Base-by-base conservation (phyloP, 169 alveolate genomes). In the Plasmodium malariae region DNA sequence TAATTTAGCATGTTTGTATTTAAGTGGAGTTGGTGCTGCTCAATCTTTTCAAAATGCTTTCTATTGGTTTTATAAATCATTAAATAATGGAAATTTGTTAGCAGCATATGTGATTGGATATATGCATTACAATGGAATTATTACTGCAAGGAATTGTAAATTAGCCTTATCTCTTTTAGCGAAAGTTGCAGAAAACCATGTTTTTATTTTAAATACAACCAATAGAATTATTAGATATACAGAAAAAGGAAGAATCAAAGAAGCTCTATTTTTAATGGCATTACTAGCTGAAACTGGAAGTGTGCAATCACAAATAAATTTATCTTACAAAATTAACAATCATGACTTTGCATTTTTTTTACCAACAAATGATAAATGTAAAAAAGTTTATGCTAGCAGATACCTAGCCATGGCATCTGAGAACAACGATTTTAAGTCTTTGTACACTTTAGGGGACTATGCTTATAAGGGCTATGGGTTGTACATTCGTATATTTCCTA, bases 331-430 rank as follows among this genome's bases (percentile, higher is more conserved):
- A 34, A 63, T 80, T 3, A 43, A 30, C 5, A 80, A 17, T 34
- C 17, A 68, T 0, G 21, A 80, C 0, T 65, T 80, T 49, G 24
- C 80, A 48, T 71, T 80, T 26, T 80, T 80, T 48, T 34, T 80
- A 49, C 90, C 90, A n/a, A 3, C 72, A 17, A 65, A 80, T 80
- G 30, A 40, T 48, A 63, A 80, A 37, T 51, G 83, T 0, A 80
- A 80, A 70, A 65, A 80, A 37, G 48, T 80, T n/a, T 80, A 80
- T 80, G 69, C 90, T 26, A 80, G 90, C 14, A 80, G 90, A 14
- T 80, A 45, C 57, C 71, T 80, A 51, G 78, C 90, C 21, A 80
- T 80, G 90, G 90, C 90, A 1, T 65, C 90, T 28, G 90, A 80
- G 28, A 62, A 45, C 24, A 48, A 80, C 28, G 83, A 80, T 40